These are phyloP conservation scores for Wallacemonas sp. DNA, from an alignment of 208 protist species.

Conservation along the genomic window DNA sequence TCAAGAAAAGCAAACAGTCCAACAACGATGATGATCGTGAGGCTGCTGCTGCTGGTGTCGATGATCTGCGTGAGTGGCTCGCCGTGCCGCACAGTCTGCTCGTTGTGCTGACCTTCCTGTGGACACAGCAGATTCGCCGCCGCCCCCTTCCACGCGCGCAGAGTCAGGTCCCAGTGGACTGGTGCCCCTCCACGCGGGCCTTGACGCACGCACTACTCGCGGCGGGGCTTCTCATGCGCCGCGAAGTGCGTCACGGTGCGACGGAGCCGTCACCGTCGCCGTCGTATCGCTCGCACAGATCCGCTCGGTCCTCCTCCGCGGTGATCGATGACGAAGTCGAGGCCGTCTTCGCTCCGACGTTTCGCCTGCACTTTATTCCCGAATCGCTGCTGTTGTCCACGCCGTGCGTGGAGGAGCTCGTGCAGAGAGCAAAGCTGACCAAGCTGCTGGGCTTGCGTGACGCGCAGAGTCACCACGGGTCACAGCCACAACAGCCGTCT, in stretches of 20 bases:
- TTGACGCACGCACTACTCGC: constrained; percentile 6
- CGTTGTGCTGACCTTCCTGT: constrained; percentile 61
- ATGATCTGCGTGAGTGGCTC: not conserved
- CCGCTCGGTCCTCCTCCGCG: no score
- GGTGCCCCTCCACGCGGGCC: not conserved
- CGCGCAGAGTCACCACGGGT: no score
- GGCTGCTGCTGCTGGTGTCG: not conserved
- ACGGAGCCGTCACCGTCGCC: constrained; percentile 16
- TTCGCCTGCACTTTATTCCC: constrained; percentile 34
- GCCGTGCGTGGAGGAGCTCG: constrained; percentile 40
- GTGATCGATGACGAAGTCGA: no score
- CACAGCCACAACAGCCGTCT: no score
- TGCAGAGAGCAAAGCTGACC: constrained; percentile 26
- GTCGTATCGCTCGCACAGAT: no score
- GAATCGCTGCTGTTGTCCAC: constrained; percentile 29
- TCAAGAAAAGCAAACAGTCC: no score
- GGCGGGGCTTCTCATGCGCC: not conserved
- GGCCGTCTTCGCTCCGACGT: no score
- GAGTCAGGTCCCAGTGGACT: not conserved
- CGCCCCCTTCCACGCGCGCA: not conserved
- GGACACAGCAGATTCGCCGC: constrained; percentile 37
- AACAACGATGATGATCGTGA: no score
- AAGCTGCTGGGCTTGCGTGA: constrained; percentile 13
- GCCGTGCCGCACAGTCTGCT: constrained; percentile 38
- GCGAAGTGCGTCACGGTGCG: constrained; percentile 16